These are phyloP conservation scores for Fusarium coffeatum DNA, from an alignment of 2,329 filamentous ascomycete species.

Conservation along the genomic window DNA sequence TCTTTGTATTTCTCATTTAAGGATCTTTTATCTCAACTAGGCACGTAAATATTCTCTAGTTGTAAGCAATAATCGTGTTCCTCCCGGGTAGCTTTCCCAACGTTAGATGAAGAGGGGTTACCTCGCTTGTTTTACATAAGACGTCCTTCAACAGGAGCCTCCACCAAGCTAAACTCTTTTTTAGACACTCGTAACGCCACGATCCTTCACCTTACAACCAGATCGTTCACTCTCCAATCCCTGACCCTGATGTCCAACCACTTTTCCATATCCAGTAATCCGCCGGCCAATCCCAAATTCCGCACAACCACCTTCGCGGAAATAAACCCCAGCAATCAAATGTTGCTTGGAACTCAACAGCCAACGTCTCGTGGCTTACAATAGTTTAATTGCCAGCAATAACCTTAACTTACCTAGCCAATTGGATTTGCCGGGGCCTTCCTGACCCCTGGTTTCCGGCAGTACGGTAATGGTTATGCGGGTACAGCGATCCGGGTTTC, in stretches of 20 bases:
- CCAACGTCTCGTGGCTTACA: background rate
- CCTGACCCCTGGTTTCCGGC: background rate
- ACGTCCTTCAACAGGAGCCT: background rate
- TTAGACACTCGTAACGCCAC: background rate
- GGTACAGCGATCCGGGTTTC: background rate
- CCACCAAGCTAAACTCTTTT: background rate
- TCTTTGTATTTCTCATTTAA: too few relatives aligned
- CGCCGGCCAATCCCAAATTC: background rate
- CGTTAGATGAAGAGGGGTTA: accelerated
- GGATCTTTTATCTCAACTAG: too few relatives aligned
- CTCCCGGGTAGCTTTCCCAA: background rate
- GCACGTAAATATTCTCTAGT: accelerated
- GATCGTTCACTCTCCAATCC: background rate
- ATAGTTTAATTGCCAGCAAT: background rate
- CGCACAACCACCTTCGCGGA: background rate
- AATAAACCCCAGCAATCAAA: background rate
- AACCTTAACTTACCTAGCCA: background rate
- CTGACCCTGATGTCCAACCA: background rate
- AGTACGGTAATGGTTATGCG: background rate
- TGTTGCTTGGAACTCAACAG: background rate
- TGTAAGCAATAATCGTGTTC: background rate
- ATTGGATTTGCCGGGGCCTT: background rate
- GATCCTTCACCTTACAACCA: background rate
- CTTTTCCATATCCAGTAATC: background rate
- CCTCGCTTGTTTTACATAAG: background rate